Evolutionary conservation across 345 rosid species (phyloP), one percentile per base, ranked within the genome.

Genomic region (Moricandia arvensis): DNA sequence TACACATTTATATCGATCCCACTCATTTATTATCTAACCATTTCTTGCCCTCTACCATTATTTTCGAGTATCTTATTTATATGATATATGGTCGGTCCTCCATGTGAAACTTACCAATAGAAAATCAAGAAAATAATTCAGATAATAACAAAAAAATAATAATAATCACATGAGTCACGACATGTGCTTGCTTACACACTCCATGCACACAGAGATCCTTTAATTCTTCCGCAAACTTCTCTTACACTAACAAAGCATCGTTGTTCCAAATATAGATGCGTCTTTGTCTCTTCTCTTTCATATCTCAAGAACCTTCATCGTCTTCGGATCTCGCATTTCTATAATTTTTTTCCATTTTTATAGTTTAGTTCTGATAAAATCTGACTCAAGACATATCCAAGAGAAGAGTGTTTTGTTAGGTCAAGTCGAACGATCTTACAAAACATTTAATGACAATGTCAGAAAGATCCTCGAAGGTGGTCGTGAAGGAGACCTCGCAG

Each of bases 401-500:
- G 27, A 53, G 54, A 68, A 10, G 0, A n/a, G 4, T 47, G 63
- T 17, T 62, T 68, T 69, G 63, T 34, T 68, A 53, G 49, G 33
- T 7, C 34, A 34, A 24, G 6, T 57, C 53, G 35, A 35, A 69
- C 63, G 35, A 2, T 2, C 26, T 57, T 69, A 16, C 45, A 37
- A 49, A 47, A 13, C 75, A 71, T 66, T 70, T 43, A 66, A 65
- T 71, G 72, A 35, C 15, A 61, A 61, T 73, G 78, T 68, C 81
- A 41, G 79, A 67, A 33, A 74, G 47, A 66, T 86, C 87, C 66
- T 80, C 87, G 0, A 88, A 86, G 81, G 53, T 87, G 12, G 72
- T 90, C 86, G 80, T 91, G 6, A 90, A 86, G 53, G 98, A 93
- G 55, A 79, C 57, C 8, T 83, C 91, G 13, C 78, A 71, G 71